Evolutionary conservation across 169 alveolate genomes (phyloP), one percentile per base, ranked within the genome.

Genomic region (Plasmodium knowlesi): DNA sequence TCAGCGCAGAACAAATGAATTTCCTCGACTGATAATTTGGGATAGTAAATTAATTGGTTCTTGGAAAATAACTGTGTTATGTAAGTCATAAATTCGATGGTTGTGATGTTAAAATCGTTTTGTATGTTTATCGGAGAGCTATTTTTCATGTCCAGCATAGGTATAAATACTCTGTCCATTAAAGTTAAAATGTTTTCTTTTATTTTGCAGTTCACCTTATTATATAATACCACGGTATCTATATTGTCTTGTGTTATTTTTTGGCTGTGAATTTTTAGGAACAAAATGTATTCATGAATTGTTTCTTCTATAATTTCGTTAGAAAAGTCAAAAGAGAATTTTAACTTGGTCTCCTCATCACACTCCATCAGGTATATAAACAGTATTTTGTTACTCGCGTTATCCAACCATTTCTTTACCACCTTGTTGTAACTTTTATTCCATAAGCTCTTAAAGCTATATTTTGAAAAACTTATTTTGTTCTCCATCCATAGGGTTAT

Each of bases 121-220:
- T 78, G 89, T 89, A 89, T 79, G 30, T 79, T 89, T 78, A 79
- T 89, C 5, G 94, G 83, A 6, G 83, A 89, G 22, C 74, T 89
- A 39, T 46, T 79, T 89, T 89, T 89, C 82, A 89, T 79, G 61
- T 89, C 89, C 82, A 79, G 39, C 34, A 80, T 54, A 8, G 94
- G 94, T 39, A 89, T 89, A 78, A 89, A 89, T 67, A 79, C 89
- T 32, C 81, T 79, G 34, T 89, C 94, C 94, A 89, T 89, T 78
- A 89, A 79, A 34, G 61, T 89, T 61, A 89, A 70, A 89, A 89
- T 89, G 50, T 89, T 89, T 19, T 89, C 89, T 32, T 89, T 78
- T 61, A 89, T 72, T 22, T 89, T 79, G 53, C 84, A 61, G 80
- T 89, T 89, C 53, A 89, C 78, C 72, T 89, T 89, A 34, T 89